A percentile compares a stretch with the other conserved stretches of the same genome.
Conservation (phyloP, 495 filamentous ascomycete species). For the Jackrogersella multiformis region DNA sequence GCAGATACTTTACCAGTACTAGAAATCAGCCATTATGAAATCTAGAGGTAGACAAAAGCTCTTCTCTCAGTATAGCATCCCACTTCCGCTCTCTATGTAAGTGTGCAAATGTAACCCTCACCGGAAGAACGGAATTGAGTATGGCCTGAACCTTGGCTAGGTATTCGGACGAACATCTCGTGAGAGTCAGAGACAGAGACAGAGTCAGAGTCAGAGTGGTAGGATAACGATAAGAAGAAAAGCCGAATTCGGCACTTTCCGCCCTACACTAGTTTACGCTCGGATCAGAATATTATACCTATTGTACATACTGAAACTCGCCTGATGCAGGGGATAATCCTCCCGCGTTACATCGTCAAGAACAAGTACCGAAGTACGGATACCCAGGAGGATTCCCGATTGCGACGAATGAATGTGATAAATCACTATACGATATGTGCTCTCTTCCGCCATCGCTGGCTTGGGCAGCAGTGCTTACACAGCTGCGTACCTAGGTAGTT, state of each 20-base stretch:
- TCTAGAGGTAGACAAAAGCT: not conserved
- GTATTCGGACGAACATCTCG: slow-evolving; percentile 7
- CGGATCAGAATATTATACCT: slow-evolving; percentile 15
- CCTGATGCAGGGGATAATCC: slow-evolving; percentile 38
- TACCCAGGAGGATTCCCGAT: too few relatives aligned
- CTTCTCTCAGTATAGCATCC: not conserved
- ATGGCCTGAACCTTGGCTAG: slow-evolving; percentile 4
- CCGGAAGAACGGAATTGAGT: slow-evolving; percentile 3
- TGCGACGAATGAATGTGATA: slow-evolving; percentile 10
- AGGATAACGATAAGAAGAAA: slow-evolving; percentile 15
- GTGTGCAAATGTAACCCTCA: not conserved
- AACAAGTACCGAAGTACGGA: slow-evolving; percentile 1
- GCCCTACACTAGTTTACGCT: slow-evolving; percentile 29
- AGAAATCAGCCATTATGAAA: not conserved
- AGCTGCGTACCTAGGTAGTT: too few relatives aligned
- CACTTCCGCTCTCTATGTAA: not conserved
- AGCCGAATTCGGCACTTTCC: slow-evolving; percentile 21
- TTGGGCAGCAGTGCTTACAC: not conserved
- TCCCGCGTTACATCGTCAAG: slow-evolving; percentile 23
- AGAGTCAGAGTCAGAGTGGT: too few relatives aligned
- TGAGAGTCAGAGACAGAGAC: too few relatives aligned
- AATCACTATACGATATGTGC: slow-evolving; percentile 1
- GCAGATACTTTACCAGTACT: not conserved
- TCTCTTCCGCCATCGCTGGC: not conserved
- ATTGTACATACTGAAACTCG: slow-evolving; percentile 45